phyloP scores from a whole-genome alignment of 23 red algal species.

The Cyanidiococcus yangmingshanensis region DNA sequence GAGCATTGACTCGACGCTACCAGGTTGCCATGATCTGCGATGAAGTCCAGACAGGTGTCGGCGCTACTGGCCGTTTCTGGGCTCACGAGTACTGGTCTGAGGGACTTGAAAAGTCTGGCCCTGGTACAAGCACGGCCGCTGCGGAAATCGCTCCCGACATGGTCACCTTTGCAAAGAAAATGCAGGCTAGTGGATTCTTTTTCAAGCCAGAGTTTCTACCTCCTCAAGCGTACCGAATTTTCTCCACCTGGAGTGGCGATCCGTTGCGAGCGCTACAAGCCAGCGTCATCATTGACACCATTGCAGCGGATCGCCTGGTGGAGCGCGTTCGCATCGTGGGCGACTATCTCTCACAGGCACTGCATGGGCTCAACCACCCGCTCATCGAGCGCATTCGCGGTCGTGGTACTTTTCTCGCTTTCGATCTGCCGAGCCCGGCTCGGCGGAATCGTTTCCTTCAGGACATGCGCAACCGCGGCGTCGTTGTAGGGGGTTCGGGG shows the following conservation, averaged over 20 bases:
- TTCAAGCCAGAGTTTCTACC: conserved; percentile 19
- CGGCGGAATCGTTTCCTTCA: background rate
- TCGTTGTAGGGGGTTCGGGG: conserved; percentile 3
- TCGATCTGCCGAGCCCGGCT: conserved; percentile 8
- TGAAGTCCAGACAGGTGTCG: conserved; percentile 35
- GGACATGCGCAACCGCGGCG: conserved; percentile 2
- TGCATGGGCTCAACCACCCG: background rate
- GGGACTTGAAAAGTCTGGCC: background rate
- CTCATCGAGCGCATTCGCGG: background rate
- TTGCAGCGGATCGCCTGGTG: conserved; percentile 20
- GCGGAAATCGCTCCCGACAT: conserved; percentile 32
- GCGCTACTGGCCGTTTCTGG: conserved; percentile 36
- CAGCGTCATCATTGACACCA: conserved; percentile 21
- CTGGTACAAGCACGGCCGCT: background rate
- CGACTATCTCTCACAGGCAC: background rate
- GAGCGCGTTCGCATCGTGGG: background rate
- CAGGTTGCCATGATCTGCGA: conserved; percentile 25
- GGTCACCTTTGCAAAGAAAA: conserved; percentile 44
- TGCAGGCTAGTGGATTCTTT: conserved; percentile 37
- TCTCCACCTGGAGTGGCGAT: conserved; percentile 32
- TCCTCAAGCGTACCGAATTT: conserved; percentile 27
- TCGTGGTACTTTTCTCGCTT: background rate
- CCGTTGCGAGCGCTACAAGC: conserved; percentile 30
- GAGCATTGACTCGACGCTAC: conserved; percentile 7
- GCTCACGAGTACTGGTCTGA: conserved; percentile 32